phyloP scores from a whole-genome alignment of 2,329 filamentous ascomycete species.

The Fusarium sp. region DNA sequence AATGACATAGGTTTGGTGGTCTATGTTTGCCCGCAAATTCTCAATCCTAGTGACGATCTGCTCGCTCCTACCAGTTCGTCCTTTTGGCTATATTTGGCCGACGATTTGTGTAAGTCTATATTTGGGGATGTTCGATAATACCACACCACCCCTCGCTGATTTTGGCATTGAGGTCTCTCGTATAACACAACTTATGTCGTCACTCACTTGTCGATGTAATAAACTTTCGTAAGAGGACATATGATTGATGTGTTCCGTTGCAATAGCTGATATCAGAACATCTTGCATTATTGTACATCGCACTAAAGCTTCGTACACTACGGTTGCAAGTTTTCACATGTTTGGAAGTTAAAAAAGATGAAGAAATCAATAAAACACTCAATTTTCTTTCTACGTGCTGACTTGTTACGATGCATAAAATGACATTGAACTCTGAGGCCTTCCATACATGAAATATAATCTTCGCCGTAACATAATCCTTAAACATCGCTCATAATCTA shows the following conservation, averaged over 20 bases:
- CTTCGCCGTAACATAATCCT: neutral
- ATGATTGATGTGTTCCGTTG: neutral
- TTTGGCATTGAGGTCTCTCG: neutral
- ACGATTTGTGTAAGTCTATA: neutral
- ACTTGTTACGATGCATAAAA: neutral
- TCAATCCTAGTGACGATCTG: slow-evolving; percentile 6
- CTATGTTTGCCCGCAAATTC: neutral
- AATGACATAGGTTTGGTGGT: neutral
- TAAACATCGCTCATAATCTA: neutral
- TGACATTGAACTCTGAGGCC: neutral
- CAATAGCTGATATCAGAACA: neutral
- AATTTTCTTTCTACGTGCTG: neutral
- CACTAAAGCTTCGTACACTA: neutral
- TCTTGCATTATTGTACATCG: neutral
- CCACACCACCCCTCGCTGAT: neutral
- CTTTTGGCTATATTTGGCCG: neutral
- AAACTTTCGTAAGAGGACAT: neutral
- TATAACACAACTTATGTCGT: neutral
- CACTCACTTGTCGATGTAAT: neutral
- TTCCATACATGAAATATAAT: neutral
- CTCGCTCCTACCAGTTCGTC: neutral
- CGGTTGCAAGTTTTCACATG: neutral
- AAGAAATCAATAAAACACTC: neutral
- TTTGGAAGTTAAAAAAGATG: neutral
- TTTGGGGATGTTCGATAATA: neutral